Base-by-base conservation (phyloP, 2,329 filamentous ascomycete genomes). In the Fusarium solani-melongenae region DNA sequence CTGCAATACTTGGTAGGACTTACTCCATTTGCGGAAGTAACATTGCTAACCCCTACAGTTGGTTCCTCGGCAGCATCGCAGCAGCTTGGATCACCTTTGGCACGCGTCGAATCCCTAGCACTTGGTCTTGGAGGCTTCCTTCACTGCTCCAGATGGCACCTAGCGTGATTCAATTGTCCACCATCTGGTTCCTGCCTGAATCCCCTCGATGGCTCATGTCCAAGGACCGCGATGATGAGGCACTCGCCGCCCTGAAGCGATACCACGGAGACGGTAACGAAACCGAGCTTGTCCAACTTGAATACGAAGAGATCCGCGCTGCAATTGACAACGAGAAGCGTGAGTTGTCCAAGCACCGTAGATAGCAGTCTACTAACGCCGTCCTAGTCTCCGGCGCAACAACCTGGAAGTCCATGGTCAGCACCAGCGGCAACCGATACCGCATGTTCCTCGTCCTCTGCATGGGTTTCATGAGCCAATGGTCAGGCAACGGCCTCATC, bases 131-230 rank as follows among this genome's bases (percentile, higher is more conserved):
- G 82, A 76, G 81, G 27, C 78, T 83, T 5, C 80, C 81, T 0
- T 81, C 78, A 0, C 66, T 81, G 0, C 67, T 80, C 0, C 79
- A 81, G 39, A 75, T 77, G 55, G 64, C 49, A 0, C 70, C 67
- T 1, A 73, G 67, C 3, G 0, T 76, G 0, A 56, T 76, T 1
- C 74, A 76, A 14, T 2, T 73, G 0, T 67, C 57, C 0, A 67
- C 63, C 1, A 61, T 86, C 5, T 89, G 85, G 64, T 85, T 90
- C 71, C 82, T 92, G 1, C 90, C 91, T 0, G 90, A 92, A 75
- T 90, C 88, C 4, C 91, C 91, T 2, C 82, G 90, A 65, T 92
- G 89, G 89, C 83, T 91, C 24, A 88, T 90, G 64, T 68, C 72
- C 2, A 73, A 75, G 15, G 72, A 74, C 1, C 70, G 72, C 0